Base-by-base conservation (phyloP, 139 green algal species). In the Volvox reticuliferus region DNA sequence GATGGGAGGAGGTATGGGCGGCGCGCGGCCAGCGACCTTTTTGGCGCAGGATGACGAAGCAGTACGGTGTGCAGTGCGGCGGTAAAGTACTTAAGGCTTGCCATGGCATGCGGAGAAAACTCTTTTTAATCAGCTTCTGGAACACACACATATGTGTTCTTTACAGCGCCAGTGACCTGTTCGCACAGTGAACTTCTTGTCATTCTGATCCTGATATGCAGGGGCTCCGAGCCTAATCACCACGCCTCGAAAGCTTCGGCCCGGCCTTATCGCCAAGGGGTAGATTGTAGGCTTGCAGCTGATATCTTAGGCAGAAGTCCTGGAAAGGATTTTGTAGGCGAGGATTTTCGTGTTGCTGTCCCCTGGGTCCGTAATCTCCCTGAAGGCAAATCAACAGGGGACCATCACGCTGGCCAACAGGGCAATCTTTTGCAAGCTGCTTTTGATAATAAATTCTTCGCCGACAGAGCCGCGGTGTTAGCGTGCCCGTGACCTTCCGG, bases 31-130 rank as follows among this genome's bases (percentile, higher is more conserved):
- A 55, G 44, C 44, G 44, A 55, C 44, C 44, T 55, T 55, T 55
- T 73, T 5, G 65, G 21, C 65, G 65, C 26, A n/a, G 71, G 28
- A 84, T 84, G 78, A 84, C 78, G 78, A 84, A 84, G 78, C 78
- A 65, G 78, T 84, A 84, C 78, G 78, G 78, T 26, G 36, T 19
- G 20, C 16, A 35, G 33, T 22, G 1, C 37, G 36, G 36, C 78
- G 28, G 78, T 22, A 65, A 84, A 37, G 12, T 84, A 68, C 78
- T 84, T 65, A 84, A 30, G 18, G 12, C 17, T 55, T 55, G 44
- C 44, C 44, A 55, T 55, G 44, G 44, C 44, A 55, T 9, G 44
- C 44, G 9, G 9, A 14, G 5, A 5, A 55, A 55, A 55, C 5
- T 55, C 44, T 55, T 55, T 55, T 55, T 14, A 55, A 55, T 55